Evolutionary conservation across 257 asterid species (phyloP), one percentile per base, ranked within the genome.

Genomic region (Schizonepeta tenuifolia): DNA sequence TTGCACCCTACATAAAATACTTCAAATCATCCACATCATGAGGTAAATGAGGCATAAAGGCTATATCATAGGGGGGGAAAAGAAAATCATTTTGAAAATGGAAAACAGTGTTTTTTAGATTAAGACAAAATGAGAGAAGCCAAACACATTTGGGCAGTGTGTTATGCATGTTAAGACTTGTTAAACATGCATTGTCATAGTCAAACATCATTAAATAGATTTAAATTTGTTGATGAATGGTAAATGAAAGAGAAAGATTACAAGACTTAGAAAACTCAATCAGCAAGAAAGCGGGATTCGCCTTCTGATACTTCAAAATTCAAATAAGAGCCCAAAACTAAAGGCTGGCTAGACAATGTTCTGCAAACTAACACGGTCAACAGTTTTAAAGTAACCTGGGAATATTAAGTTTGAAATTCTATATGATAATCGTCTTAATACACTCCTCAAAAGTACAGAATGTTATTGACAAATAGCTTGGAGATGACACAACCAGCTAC

Each of bases 1-100:
- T 77, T 43, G 97, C 95, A 74, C 99, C 99, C 99, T 94, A 75
- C 75, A 78, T 56, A 66, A 61, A 58, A 62, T 53, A 84, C 60
- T 77, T 28, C 43, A 73, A 38, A 26, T 77, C 47, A 78, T 57
- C 61, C 64, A 43, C 67, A 50, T 15, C 64, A 55, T 20, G 46
- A 46, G 49, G 65, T 49, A 54, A 59, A 65, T 51, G 49, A 59
- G 20, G 68, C 12, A 31, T 65, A 38, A 58, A 31, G 36, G 36
- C 36, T 31, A 31, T 0, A 40, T 44, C 35, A 9, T 54, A 17
- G 43, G 40, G 2, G 43, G 40, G 2, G 36, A 31, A 7, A 64
- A 63, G 62, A 41, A 57, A 17, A 26, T 51, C 71, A 73, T 20
- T 65, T 46, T 1, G 7, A 40, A 63, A 49, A 47, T 7, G 71